phyloP scores from a whole-genome alignment of 2,329 filamentous ascomycete genomes.

The Aureobasidium sp. region DNA sequence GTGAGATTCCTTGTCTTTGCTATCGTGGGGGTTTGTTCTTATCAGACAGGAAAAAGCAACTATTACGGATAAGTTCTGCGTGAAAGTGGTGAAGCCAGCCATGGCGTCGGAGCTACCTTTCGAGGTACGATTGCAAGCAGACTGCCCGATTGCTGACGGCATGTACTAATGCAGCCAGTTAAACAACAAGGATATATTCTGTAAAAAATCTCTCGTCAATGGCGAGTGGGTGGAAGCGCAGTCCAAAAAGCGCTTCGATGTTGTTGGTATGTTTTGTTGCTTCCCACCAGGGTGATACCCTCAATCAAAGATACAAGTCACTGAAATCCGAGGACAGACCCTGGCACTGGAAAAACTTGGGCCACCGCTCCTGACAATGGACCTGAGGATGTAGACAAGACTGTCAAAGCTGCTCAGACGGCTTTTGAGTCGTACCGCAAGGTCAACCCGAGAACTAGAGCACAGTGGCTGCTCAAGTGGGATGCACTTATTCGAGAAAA shows the following conservation, averaged over 20 bases:
- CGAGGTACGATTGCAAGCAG: constrained; percentile 28
- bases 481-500: constrained; percentile 54
- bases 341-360: constrained; percentile 42
- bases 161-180: constrained; percentile 30
- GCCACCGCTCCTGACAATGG: constrained; percentile 39
- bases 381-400: constrained; percentile 51
- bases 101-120: constrained; percentile 33
- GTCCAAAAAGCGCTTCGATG: constrained; percentile 49
- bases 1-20: background rate
- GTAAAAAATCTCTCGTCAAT: constrained; percentile 44
- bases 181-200: constrained; percentile 46
- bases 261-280: constrained; percentile 35
- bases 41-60: background rate
- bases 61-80: background rate
- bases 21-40: background rate
- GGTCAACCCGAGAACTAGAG: constrained; percentile 50
- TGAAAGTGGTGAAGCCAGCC: background rate
- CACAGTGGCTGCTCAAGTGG: constrained; percentile 57
- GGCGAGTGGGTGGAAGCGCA: constrained; percentile 49
- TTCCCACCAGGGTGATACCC: background rate
- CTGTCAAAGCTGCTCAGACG: constrained; percentile 50
- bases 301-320: background rate
- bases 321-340: constrained; percentile 31
- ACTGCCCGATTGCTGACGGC: background rate
- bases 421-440: constrained; percentile 54